Evolutionary conservation across 1,139 yeast genomes (phyloP), one percentile per base, ranked within the genome.

Genomic region (Komagataea norvegica): DNA sequence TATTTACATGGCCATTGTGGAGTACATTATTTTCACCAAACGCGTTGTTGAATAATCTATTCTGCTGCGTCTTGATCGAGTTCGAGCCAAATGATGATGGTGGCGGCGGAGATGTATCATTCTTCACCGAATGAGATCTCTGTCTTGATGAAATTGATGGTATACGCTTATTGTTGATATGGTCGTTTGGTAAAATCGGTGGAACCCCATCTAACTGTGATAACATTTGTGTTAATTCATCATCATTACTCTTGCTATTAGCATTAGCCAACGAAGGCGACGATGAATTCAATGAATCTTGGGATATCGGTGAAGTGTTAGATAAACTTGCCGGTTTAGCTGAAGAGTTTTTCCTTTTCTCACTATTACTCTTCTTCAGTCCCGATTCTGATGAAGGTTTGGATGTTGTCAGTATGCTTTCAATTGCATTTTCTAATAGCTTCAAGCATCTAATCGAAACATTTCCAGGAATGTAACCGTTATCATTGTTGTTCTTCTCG

Each of bases 341-440:
- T 29, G 38, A 16, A 10, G 46, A n/a, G 3, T 35, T 35, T 31
- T 41, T 26, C 32, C 39, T 38, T 28, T 46, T 47, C 5, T 38
- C 22, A 16, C 23, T 26, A 16, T 29, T 32, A 21, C 21, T 29
- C 23, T 23, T 25, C 23, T 36, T 29, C 5, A 13, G 18, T 15
- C 20, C 5, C 27, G 15, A 25, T 10, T 25, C 31, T 6, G 21
- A 9, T 8, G 29, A 8, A 9, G 27, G n/a, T 10, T 14, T 24
- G 2, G 68, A 65, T 14, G 44, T 46, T 42, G 63, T 41, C 76
- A 58, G 21, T 74, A 71, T 45, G 75, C 44, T 65, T 38, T 76
- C 72, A 16, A 80, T 63, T 0, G 88, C 72, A 49, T 67, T 61
- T 48, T 81, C 89, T 29, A 79, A 51, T 29, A 77, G 61, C 40